Base-by-base conservation (phyloP, 306 rosid genomes). In the Herpetospermum pedunculosum region DNA sequence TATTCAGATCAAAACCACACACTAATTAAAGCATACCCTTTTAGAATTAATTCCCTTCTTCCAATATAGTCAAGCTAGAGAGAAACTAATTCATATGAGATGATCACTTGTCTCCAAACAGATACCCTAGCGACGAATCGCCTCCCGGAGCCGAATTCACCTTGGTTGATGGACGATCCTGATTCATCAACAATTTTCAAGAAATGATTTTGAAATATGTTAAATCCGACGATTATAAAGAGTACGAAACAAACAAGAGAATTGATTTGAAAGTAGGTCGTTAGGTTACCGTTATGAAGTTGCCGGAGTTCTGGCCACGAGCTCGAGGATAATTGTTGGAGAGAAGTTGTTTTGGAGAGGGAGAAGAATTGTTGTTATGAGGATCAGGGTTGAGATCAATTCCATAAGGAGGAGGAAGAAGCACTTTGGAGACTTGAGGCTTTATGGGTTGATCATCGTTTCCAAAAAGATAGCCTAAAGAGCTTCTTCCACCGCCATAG, bases 141-240 rank as follows among this genome's bases (percentile, higher is more conserved):
- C 94, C 96, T 6, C 96, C 96, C 2, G 96, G 96, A 75, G 79
- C 92, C 11, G 96, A 88, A 46, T 86, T 88, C 72, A 85, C 92
- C 77, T 79, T 90, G 62, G 94, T 88, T 11, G 96, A 86, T 16
- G 94, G 96, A 72, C 90, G 94, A 80, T 87, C 88, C 94, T 90
- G 86, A 81, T 71, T 29, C 64, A n/a, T n/a, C n/a, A n/a, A n/a
- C n/a, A 57, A 29, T 11, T 14, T 18, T 19, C 9, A 47, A 2
- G 1, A 52, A 52, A n/a, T 21, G 13, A 8, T 52, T 52, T 52
- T 18, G n/a, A n/a, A n/a, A n/a, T n/a, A n/a, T n/a, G n/a, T n/a
- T n/a, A n/a, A n/a, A n/a, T n/a, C n/a, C n/a, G n/a, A n/a, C n/a
- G n/a, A n/a, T n/a, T n/a, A n/a, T n/a, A n/a, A n/a, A n/a, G n/a